Conservation (phyloP, 1,284 basidiomycete species). For the Heterobasidion occidentale region DNA sequence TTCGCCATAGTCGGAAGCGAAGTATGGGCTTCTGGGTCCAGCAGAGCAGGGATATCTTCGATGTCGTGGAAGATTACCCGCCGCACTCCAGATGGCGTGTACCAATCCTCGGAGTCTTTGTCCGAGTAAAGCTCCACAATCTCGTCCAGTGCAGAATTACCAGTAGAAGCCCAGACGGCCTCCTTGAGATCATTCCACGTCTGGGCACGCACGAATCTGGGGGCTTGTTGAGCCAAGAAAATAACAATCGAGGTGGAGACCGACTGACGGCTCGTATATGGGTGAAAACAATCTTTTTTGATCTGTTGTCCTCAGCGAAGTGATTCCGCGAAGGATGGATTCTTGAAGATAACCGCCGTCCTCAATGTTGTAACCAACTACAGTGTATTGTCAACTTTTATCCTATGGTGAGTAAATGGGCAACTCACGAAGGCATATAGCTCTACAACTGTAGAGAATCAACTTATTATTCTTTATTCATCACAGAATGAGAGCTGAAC, state of each 20-base stretch:
- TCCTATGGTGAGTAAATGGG: neutral
- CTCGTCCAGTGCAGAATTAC: neutral
- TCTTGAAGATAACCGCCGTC: neutral
- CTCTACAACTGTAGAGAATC: neutral
- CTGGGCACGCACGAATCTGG: neutral
- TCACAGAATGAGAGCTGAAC: neutral
- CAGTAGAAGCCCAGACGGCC: neutral
- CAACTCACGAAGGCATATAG: neutral
- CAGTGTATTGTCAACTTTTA: neutral
- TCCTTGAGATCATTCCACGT: neutral
- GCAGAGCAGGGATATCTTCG: neutral
- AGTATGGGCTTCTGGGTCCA: neutral
- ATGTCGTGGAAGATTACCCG: neutral
- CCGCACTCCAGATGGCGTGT: neutral
- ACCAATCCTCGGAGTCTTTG: neutral
- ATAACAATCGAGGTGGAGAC: neutral
- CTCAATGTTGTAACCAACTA: neutral
- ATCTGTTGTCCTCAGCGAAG: neutral
- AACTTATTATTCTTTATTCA: neutral
- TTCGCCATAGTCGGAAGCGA: neutral
- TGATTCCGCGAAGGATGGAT: neutral
- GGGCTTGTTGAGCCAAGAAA: neutral
- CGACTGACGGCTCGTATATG: neutral
- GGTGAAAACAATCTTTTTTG: neutral
- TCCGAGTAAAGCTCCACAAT: neutral